Evolutionary conservation across 2,329 filamentous ascomycete species (phyloP), one percentile per base, ranked within the genome.

Genomic region (Ophiostoma sp.): DNA sequence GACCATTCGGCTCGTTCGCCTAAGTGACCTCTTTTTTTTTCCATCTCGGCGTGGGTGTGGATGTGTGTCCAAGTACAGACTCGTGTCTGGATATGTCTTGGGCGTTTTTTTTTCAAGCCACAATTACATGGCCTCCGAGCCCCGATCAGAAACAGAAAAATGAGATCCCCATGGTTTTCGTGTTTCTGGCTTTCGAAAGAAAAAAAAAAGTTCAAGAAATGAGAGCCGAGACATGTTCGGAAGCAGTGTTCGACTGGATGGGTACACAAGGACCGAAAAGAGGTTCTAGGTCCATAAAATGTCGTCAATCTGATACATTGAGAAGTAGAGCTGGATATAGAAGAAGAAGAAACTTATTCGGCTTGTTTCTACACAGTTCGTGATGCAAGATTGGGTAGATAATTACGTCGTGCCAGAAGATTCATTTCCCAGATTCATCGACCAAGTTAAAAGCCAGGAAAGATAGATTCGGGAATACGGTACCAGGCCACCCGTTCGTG

Each of bases 21-120:
- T 55, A 69, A 69, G 3, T 11, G 22, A 17, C 36, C 61, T 42
- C 36, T 22, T 45, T 66, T 45, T 45, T 8, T 22, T 8, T 55
- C 9, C n/a, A 36, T n/a, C 7, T 22, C 31, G 19, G 17, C n/a
- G 17, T 36, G 33, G 9, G 59, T 22, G 19, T 9, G 50, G 25
- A 36, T 63, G 59, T 25, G 33, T 7, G 2, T 2, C 5, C 12
- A 55, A 15, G 22, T 25, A 31, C 7, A 25, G 15, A 42, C 15
- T 31, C 15, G 63, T 48, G 63, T 68, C 42, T 48, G 42, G 42
- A 48, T 11, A 31, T 48, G 63, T 68, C 63, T 68, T 50, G 22
- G 11, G 33, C 33, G 19, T 39, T 11, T 45, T 50, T 45, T 36
- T 36, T n/a, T n/a, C 28, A 33, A 42, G 61, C 61, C 61, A 64